Base-by-base conservation (phyloP, 2,329 filamentous ascomycete species). In the Epichloe scottii region DNA sequence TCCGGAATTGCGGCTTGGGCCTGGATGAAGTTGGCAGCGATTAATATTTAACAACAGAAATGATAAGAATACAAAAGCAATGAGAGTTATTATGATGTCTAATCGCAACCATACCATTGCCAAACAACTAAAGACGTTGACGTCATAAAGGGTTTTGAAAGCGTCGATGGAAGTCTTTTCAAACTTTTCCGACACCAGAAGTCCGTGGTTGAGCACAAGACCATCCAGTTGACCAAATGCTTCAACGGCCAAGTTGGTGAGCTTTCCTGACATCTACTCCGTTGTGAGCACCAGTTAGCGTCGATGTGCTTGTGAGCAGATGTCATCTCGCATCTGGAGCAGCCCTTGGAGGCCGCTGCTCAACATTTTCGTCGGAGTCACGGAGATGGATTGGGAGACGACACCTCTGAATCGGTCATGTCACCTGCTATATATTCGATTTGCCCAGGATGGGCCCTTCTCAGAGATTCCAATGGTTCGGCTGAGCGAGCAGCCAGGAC, bases 201-300 rank as follows among this genome's bases (percentile, higher is more conserved):
- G 74, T 19, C 89, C 90, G 63, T 98, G 93, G 66, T 97, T 97
- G 55, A 97, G 71, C 12, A 98, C 80, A 43, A 98, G 65, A 1
- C 83, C 85, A 63, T 98, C 89, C 4, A 98, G 68, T 46, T 72
- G 74, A 10, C 83, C 84, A 65, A 88, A 97, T 0, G 77, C 70
- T 30, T 77, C 69, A 11, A 85, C 62, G 0, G 89, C 85, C 1
- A 82, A 68, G 3, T 83, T 72, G 4, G 88, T 79, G 4, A 85
- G 77, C 61, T 78, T 78, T 1, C 75, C 66, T 4, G 80, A 77
- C 30, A 85, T 66, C 76, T 78, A 51, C 15, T 23, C 33, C 17
- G 19, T 37, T n/a, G 11, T 8, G 21, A 8, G 12, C 15, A 11
- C 6, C 54, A 11, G 17, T 46, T 38, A 51, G 43, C 38, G 5